Evolutionary conservation across 2,329 filamentous ascomycete species (phyloP).

Genomic region (Trichophyton schoenleinii): DNA sequence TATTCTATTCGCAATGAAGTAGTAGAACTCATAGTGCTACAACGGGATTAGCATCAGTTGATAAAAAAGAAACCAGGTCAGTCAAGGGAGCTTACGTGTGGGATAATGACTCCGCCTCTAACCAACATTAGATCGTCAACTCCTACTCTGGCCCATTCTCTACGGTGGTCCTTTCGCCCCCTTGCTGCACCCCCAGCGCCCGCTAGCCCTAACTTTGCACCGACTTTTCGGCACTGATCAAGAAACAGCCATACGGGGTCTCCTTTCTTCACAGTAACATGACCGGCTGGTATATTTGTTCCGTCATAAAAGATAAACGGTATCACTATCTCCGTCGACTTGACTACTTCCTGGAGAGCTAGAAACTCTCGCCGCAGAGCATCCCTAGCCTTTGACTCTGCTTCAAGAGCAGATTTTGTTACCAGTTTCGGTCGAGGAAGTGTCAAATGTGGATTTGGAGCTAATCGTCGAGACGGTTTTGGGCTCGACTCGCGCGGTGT

Average conservation of each 20-base stretch:
- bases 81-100: constrained; percentile 59
- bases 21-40: constrained; percentile 94
- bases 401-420: constrained; percentile 63
- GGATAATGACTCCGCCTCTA: constrained; percentile 77
- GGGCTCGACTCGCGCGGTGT: constrained; percentile 24
- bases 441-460: constrained; percentile 32
- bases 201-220: constrained; percentile 66
- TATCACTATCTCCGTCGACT: constrained; percentile 75
- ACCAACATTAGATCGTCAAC: constrained; percentile 95
- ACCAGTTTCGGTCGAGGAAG: constrained; percentile 54
- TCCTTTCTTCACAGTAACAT: constrained; percentile 80
- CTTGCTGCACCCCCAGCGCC: constrained; percentile 39
- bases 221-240: constrained; percentile 81
- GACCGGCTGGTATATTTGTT: constrained; percentile 72
- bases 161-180: constrained; percentile 46
- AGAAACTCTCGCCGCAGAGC: constrained; percentile 67
- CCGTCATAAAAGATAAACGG: constrained; percentile 98
- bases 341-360: constrained; percentile 69
- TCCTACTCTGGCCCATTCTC: constrained; percentile 83
- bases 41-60: background rate
- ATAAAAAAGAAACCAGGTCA: constrained; percentile 2
- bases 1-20: constrained; percentile 71
- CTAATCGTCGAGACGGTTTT: constrained; percentile 24
- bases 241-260: constrained; percentile 88
- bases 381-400: constrained; percentile 67